Evolutionary conservation across 805 yeast species (phyloP).

Genomic region (Candida nanaspora): DNA sequence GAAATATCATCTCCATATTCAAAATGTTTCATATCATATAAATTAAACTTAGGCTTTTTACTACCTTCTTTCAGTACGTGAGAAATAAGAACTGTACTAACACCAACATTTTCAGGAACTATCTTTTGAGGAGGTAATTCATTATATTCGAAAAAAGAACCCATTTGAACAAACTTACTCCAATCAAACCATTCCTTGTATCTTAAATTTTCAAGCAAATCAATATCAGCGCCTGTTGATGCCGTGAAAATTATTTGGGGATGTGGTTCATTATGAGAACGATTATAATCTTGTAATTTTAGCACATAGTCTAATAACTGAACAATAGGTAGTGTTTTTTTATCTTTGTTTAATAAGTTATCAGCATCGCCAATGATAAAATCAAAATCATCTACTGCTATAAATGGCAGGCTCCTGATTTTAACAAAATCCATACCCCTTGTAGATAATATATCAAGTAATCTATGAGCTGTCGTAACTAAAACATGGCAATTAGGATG

Average conservation of each 20-base stretch:
- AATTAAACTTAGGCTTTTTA: constrained; percentile 12
- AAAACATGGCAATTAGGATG: constrained; percentile 23
- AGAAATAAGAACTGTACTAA: constrained; percentile 16
- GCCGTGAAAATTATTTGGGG: constrained; percentile 23
- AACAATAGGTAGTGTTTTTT: constrained; percentile 20
- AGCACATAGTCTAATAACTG: constrained; percentile 23
- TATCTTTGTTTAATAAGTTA: constrained; percentile 9
- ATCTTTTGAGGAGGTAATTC: constrained; percentile 15
- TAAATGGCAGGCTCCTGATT: constrained; percentile 18
- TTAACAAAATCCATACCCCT: constrained; percentile 24
- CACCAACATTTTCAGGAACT: constrained; percentile 15
- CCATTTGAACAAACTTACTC: constrained; percentile 22
- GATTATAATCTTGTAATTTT: constrained; percentile 24
- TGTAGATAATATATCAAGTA: constrained; percentile 26
- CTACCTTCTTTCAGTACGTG: constrained; percentile 13
- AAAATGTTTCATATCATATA: constrained; percentile 19
- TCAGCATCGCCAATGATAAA: constrained; percentile 16
- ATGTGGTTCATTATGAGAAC: constrained; percentile 24
- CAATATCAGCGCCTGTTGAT: constrained; percentile 27
- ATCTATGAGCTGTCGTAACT: constrained; percentile 28
- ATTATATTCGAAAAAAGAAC: constrained; percentile 13
- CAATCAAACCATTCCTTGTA: constrained; percentile 43
- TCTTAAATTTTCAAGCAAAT: constrained; percentile 44
- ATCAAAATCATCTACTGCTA: constrained; percentile 29
- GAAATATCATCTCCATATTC: constrained; percentile 15